These are phyloP conservation scores for Cystobasidium sp. DNA, from an alignment of 1,284 basidiomycete genomes.

Conservation along the genomic window DNA sequence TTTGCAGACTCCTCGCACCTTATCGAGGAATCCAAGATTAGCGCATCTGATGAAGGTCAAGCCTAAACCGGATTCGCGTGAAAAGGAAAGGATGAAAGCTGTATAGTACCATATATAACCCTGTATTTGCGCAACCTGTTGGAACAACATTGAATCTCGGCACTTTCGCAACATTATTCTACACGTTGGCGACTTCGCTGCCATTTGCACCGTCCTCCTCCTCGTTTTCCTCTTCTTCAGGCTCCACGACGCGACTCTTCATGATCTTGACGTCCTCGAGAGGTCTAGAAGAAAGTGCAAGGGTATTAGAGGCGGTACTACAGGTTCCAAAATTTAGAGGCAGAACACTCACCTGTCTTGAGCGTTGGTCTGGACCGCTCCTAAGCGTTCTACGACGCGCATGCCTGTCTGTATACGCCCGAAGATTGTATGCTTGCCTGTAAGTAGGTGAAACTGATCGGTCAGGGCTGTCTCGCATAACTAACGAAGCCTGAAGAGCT, in stretches of 20 bases:
- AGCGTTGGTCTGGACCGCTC: slow-evolving; percentile 74
- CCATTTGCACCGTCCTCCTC: slow-evolving; percentile 1
- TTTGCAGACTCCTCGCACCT: too few species aligned
- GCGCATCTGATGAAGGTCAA: too few species aligned
- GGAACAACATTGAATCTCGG: background rate
- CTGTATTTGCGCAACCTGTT: background rate
- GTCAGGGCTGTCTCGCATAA: background rate
- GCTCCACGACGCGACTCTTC: slow-evolving; percentile 65
- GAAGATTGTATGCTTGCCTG: slow-evolving; percentile 53
- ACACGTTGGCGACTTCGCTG: background rate
- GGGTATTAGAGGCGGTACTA: slow-evolving; percentile 2
- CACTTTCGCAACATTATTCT: background rate
- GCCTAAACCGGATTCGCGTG: too few species aligned
- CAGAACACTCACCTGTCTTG: slow-evolving; percentile 69
- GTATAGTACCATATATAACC: too few species aligned
- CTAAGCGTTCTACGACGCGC: slow-evolving; percentile 62
- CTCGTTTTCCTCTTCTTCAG: slow-evolving; percentile 39
- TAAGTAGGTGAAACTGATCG: background rate
- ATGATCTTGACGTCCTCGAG: slow-evolving; percentile 78
- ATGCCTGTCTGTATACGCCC: slow-evolving; percentile 52
- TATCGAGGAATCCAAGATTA: too few species aligned
- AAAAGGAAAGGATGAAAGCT: too few species aligned
- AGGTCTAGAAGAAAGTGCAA: slow-evolving; percentile 62
- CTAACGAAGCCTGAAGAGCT: background rate
- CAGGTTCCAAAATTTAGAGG: slow-evolving; percentile 38